Base-by-base conservation (phyloP, 2,329 filamentous ascomycete species). In the Kalmusia sp. region DNA sequence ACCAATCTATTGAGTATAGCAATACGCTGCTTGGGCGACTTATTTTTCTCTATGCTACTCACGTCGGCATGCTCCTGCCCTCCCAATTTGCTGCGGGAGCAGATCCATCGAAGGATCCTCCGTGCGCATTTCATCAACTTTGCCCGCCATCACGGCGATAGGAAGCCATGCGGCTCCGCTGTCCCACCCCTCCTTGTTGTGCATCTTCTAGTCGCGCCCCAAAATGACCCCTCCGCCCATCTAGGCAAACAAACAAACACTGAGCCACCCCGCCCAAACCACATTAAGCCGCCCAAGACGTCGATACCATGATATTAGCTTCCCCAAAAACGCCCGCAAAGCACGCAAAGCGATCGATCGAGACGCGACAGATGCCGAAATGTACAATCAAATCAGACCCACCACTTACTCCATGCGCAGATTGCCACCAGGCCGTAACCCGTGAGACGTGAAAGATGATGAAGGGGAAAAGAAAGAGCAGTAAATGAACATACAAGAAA, bases 341-440 rank as follows among this genome's bases (percentile, higher is more conserved):
- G 46, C 40, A 25, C 40, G 48, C 24, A 21, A 33, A 39, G 37
- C 34, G 34, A 49, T n/a, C 4, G 19, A 21, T 31, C 17, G 35
- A 40, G 46, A n/a, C n/a, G n/a, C 46, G 27, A 17, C 37, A 19
- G 14, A 39, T 33, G 14, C 46, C 24, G 35, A 40, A 17, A 35
- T 25, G 43, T 49, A 39, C 33, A 49, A 21, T 24, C 17, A 49
- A 31, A 33, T 40, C 12, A 25, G 14, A 6, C 28, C 41, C 40
- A 45, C 51, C 49, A 54, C 45, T 33, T 54, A 58, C 61, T 55
- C 63, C 61, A 49, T 56, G 49, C 48, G 47, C n/a, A 53, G 11
- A 55, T 40, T 53, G 52, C 54, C 54, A 44, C 59, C 50, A 49
- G 49, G 35, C 49, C 54, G 46, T 54, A 38, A 56, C 37, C 48